Conservation (phyloP, 2,329 filamentous ascomycete species). For the Calonectria fujianensis region DNA sequence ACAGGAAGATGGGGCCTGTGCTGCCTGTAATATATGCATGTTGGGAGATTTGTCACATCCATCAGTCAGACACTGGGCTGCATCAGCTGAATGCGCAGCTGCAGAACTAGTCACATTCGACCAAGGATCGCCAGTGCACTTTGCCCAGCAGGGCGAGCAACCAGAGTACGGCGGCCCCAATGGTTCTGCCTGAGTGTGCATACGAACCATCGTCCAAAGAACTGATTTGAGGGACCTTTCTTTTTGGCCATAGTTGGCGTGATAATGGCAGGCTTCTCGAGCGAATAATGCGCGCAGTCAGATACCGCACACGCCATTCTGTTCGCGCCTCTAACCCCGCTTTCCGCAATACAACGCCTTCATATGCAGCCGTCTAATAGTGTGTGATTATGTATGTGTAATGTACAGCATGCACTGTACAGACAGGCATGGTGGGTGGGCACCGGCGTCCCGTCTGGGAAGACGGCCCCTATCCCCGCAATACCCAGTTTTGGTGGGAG, state of each 20-base stretch:
- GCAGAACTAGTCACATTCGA: neutral
- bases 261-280: neutral
- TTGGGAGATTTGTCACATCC: too few species aligned
- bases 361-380: constrained; percentile 8
- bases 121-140: neutral
- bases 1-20: neutral
- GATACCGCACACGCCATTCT: neutral
- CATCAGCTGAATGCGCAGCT: neutral
- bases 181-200: neutral
- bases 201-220: neutral
- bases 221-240: neutral
- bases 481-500: neutral
- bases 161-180: neutral
- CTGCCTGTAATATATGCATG: too few species aligned
- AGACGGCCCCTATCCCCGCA: neutral
- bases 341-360: neutral
- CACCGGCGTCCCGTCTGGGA: neutral
- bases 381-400: neutral
- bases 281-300: neutral
- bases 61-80: neutral
- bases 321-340: neutral
- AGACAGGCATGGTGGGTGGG: too few species aligned
- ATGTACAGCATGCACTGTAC: neutral
- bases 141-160: neutral
- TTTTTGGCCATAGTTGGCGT: neutral